phyloP scores from a whole-genome alignment of 805 yeast genomes.

The Saccharomycopsis selenospora region DNA sequence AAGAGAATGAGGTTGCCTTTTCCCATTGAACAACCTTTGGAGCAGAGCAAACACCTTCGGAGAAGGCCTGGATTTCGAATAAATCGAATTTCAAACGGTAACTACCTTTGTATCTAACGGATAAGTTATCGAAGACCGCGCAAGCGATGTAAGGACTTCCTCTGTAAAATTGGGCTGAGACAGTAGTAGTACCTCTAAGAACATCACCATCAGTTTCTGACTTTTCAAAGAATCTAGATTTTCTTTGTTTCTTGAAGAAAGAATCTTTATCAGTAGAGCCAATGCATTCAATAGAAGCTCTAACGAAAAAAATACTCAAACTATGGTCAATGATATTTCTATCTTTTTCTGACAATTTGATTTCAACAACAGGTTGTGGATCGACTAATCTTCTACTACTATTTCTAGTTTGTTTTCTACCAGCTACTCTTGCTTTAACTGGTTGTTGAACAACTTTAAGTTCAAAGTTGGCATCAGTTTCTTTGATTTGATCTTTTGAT shows the following conservation, averaged over 20 bases:
- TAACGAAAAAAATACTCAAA: slow-evolving; percentile 18
- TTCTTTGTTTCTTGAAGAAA: slow-evolving; percentile 20
- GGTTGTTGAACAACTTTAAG: slow-evolving; percentile 21
- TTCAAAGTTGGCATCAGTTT: slow-evolving; percentile 6
- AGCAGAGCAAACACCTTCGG: not conserved
- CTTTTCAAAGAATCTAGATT: slow-evolving; percentile 15
- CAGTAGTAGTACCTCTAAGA: slow-evolving; percentile 20
- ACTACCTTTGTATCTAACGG: slow-evolving; percentile 20
- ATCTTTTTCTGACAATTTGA: slow-evolving; percentile 10
- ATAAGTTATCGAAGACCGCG: slow-evolving; percentile 20
- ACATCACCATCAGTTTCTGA: slow-evolving; percentile 15
- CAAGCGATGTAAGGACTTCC: slow-evolving; percentile 20
- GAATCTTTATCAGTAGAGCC: slow-evolving; percentile 13
- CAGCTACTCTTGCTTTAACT: slow-evolving; percentile 21
- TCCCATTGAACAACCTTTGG: slow-evolving; percentile 18
- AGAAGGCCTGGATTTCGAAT: slow-evolving; percentile 17
- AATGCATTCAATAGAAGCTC: slow-evolving; percentile 20
- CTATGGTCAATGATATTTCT: slow-evolving; percentile 17
- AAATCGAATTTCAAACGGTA: slow-evolving; percentile 20
- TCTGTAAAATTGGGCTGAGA: slow-evolving; percentile 18
- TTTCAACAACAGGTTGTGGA: slow-evolving; percentile 21
- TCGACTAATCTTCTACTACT: slow-evolving; percentile 21
- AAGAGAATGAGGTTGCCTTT: slow-evolving; percentile 8
- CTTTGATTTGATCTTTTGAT: slow-evolving; percentile 1
- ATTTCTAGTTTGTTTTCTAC: slow-evolving; percentile 19